phyloP scores from a whole-genome alignment of 2,329 filamentous ascomycete species.

The Fusarium fujikuroi region DNA sequence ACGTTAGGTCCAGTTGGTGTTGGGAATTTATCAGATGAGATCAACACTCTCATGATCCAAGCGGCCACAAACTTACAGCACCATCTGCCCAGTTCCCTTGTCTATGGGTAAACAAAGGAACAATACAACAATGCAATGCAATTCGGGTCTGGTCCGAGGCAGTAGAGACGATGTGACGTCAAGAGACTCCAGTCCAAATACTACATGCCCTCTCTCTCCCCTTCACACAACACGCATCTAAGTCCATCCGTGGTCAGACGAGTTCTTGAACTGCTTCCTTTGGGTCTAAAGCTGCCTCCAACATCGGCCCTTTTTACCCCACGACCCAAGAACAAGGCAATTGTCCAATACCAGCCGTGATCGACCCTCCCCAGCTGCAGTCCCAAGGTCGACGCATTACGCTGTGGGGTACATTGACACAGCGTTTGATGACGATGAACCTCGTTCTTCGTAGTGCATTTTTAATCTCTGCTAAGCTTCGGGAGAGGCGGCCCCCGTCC shows the following conservation, averaged over 20 bases:
- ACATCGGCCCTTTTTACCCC: conserved; percentile 42
- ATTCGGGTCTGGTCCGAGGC: neutral
- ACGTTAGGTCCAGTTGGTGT: neutral
- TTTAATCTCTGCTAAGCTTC: neutral
- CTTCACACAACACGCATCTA: neutral
- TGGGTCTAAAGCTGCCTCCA: neutral
- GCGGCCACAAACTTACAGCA: neutral
- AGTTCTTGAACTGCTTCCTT: neutral
- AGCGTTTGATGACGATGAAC: conserved; percentile 23
- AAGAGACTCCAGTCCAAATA: neutral
- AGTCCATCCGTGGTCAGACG: conserved; percentile 2
- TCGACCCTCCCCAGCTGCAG: conserved; percentile 20
- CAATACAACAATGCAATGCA: neutral
- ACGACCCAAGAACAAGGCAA: conserved; percentile 12
- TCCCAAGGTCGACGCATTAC: neutral
- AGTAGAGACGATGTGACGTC: conserved; percentile 7
- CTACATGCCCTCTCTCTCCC: neutral
- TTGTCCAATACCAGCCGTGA: conserved; percentile 19
- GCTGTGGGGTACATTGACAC: conserved; percentile 26
- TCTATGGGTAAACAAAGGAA: neutral
- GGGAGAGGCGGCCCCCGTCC: neutral
- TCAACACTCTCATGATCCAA: neutral
- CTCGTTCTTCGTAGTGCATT: neutral
- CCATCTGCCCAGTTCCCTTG: neutral
- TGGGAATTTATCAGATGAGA: neutral